Percentiles rank a stretch among this genome's conserved stretches.
Evolutionary conservation across 441 rosid genomes (phyloP).

Genomic region (Brassica balearica): DNA sequence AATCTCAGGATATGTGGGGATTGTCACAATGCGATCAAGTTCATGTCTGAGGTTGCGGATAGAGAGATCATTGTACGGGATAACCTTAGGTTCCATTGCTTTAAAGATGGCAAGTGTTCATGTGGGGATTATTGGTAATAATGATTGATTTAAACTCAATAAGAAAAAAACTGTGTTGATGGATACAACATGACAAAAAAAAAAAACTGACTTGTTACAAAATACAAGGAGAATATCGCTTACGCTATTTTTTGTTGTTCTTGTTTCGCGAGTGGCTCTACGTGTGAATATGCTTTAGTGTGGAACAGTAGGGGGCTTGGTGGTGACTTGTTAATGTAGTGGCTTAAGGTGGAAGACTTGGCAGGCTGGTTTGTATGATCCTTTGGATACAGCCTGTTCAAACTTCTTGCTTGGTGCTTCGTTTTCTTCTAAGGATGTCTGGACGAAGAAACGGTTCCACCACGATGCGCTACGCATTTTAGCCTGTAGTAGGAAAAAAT

Average conservation of each 20-base stretch:
- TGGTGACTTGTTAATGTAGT: constrained; percentile 48
- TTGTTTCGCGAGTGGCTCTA: constrained; percentile 33
- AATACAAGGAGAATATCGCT: constrained; percentile 42
- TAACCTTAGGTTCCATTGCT: constrained; percentile 75
- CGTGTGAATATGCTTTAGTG: constrained; percentile 45
- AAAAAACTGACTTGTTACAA: constrained; percentile 37
- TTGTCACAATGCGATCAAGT: constrained; percentile 80
- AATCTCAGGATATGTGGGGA: constrained; percentile 90
- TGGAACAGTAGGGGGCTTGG: neutral
- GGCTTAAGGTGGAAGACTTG: constrained; percentile 90
- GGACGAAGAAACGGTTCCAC: constrained; percentile 85
- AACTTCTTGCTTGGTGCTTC: constrained; percentile 76
- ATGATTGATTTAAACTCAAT: constrained; percentile 32
- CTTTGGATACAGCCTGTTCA: constrained; percentile 75
- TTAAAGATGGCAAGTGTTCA: constrained; percentile 72
- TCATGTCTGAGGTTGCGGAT: constrained; percentile 57
- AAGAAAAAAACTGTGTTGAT: constrained; percentile 40
- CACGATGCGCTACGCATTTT: constrained; percentile 92
- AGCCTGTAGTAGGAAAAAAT: constrained; percentile 52
- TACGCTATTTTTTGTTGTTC: constrained; percentile 27
- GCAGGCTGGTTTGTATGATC: constrained; percentile 69
- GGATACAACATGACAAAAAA: constrained; percentile 41
- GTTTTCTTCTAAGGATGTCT: constrained; percentile 87
- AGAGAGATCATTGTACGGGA: constrained; percentile 83
- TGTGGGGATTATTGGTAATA: constrained; percentile 85